phyloP scores from a whole-genome alignment of 2,329 filamentous ascomycete species.

The Cercospora sp. region DNA sequence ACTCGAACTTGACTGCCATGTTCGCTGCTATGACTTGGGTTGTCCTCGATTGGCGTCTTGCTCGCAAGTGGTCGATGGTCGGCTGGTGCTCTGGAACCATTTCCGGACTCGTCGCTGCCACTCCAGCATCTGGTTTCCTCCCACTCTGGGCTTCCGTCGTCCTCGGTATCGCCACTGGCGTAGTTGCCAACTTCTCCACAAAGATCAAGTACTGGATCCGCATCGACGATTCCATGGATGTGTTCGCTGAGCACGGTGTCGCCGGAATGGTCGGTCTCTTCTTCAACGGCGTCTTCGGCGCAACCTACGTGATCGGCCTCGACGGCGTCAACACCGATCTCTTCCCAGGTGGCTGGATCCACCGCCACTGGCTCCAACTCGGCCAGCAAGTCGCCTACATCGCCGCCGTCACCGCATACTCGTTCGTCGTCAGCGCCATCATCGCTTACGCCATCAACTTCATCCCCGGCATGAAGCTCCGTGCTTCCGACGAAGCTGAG shows the following conservation, averaged over 20 bases:
- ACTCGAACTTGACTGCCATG: slow-evolving; percentile 89
- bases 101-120: slow-evolving; percentile 83
- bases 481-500: slow-evolving; percentile 78
- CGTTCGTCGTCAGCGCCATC: slow-evolving; percentile 71
- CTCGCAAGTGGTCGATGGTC: slow-evolving; percentile 91
- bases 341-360: slow-evolving; percentile 66
- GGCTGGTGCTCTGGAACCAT: slow-evolving; percentile 91
- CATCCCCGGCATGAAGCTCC: slow-evolving; percentile 75
- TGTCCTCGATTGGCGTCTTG: slow-evolving; percentile 90
- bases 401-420: slow-evolving; percentile 63
- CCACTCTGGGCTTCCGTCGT: slow-evolving; percentile 63
- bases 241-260: slow-evolving; percentile 86
- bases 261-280: slow-evolving; percentile 79
- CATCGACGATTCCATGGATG: slow-evolving; percentile 84
- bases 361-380: slow-evolving; percentile 71
- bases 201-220: slow-evolving; percentile 78
- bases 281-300: slow-evolving; percentile 72
- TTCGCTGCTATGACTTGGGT: slow-evolving; percentile 93
- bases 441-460: slow-evolving; percentile 74
- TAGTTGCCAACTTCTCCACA: slow-evolving; percentile 80
- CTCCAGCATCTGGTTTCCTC: slow-evolving; percentile 79
- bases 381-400: slow-evolving; percentile 82
- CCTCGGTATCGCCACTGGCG: slow-evolving; percentile 61
- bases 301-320: slow-evolving; percentile 69
- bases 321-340: slow-evolving; percentile 69